phyloP scores from a whole-genome alignment of 352 stramenopile genomes.

The Globisporangium canariense region DNA sequence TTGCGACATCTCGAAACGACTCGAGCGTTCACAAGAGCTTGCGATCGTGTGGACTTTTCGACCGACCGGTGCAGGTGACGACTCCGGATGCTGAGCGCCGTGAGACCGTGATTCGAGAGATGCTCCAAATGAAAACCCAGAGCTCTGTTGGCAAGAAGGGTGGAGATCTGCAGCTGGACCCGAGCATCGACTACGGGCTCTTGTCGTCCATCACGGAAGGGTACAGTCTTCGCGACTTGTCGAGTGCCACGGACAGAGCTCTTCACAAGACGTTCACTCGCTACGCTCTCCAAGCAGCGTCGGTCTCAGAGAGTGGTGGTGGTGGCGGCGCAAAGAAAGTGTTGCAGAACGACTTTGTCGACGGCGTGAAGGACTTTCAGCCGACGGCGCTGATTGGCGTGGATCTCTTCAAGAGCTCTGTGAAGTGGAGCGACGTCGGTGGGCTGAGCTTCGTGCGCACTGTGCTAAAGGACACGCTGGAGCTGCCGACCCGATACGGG shows the following conservation, averaged over 20 bases:
- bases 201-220: constrained; percentile 69
- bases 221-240: constrained; percentile 80
- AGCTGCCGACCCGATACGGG: constrained; percentile 75
- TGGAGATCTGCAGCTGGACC: constrained; percentile 30
- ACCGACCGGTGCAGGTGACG: constrained; percentile 54
- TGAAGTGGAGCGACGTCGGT: constrained; percentile 87
- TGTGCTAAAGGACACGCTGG: constrained; percentile 88
- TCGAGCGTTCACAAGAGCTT: constrained; percentile 68
- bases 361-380: constrained; percentile 76
- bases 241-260: constrained; percentile 57
- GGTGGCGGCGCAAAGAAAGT: constrained; percentile 19
- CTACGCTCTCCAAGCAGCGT: constrained; percentile 14
- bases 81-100: constrained; percentile 61
- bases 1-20: constrained; percentile 57
- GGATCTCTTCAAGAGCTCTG: constrained; percentile 80
- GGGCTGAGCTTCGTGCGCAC: constrained; percentile 75
- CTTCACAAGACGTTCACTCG: constrained; percentile 68
- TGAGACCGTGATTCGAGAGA: constrained; percentile 54
- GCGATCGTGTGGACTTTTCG: constrained; percentile 63
- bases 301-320: too few species aligned
- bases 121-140: constrained; percentile 52
- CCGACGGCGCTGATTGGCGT: constrained; percentile 77
- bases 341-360: constrained; percentile 65
- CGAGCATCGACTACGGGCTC: constrained; percentile 57
- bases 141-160: constrained; percentile 12